These are phyloP conservation scores for Streptanthus diversifolius DNA, from an alignment of 345 rosid species.

Conservation along the genomic window DNA sequence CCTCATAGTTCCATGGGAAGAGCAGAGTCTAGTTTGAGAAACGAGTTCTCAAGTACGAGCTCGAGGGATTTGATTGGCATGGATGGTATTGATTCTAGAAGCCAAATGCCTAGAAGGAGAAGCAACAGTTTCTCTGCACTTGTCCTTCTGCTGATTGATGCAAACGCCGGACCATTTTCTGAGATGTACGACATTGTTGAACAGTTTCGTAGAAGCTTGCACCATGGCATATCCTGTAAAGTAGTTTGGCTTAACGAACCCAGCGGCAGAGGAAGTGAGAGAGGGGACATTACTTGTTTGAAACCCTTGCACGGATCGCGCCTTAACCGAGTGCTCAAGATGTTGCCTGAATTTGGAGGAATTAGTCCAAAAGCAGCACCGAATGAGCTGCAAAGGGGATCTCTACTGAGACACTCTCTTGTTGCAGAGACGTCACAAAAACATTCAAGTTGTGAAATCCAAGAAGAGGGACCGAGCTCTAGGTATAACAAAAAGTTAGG, in stretches of 20 bases:
- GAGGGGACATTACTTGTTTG: conserved; percentile 32
- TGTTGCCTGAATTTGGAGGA: conserved; percentile 68
- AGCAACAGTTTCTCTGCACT: conserved; percentile 29
- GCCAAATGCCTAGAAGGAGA: conserved; percentile 26
- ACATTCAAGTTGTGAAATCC: conserved; percentile 17
- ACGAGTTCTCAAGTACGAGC: conserved; percentile 35
- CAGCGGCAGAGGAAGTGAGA: conserved; percentile 1
- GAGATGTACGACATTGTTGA: conserved; percentile 37
- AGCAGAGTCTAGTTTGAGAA: conserved; percentile 41
- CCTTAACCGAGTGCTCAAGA: conserved; percentile 41
- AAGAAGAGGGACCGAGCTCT: conserved; percentile 30
- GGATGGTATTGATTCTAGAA: conserved; percentile 48
- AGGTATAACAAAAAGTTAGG: conserved; percentile 25
- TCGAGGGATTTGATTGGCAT: conserved; percentile 44
- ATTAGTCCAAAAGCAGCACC: conserved; percentile 9
- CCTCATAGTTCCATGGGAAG: conserved; percentile 44
- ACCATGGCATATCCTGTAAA: conserved; percentile 32
- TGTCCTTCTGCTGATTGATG: conserved; percentile 60
- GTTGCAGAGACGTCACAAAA: neutral
- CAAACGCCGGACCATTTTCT: conserved; percentile 48
- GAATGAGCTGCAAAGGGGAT: conserved; percentile 20
- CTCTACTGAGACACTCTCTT: conserved; percentile 12
- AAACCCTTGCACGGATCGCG: conserved; percentile 84
- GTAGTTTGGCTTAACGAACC: conserved; percentile 76
- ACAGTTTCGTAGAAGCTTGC: conserved; percentile 45